Evolutionary conservation across 768 basidiomycete species (phyloP).

Genomic region (Pleurotus tuoliensis): DNA sequence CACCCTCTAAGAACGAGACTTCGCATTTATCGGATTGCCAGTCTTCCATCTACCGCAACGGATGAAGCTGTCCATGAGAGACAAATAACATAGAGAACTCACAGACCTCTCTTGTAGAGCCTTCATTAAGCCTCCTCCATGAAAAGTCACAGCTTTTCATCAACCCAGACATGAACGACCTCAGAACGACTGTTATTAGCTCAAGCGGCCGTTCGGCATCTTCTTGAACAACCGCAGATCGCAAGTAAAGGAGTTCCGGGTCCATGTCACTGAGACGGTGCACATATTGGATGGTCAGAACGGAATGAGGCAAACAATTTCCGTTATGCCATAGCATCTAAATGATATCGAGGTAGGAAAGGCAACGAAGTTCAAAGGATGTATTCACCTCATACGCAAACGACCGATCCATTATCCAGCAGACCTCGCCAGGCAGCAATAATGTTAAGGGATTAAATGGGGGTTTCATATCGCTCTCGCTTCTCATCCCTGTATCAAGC

Average conservation of each 20-base stretch:
- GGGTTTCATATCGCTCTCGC: conserved; percentile 35
- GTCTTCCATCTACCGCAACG: conserved; percentile 63
- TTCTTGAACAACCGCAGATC: conserved; percentile 11
- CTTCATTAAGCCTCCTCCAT: conserved; percentile 79
- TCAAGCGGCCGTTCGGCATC: conserved; percentile 53
- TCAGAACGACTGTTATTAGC: conserved; percentile 65
- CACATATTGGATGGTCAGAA: conserved; percentile 75
- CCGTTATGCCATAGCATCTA: conserved; percentile 90
- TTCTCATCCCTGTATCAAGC: conserved; percentile 75
- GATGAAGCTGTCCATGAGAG: conserved; percentile 9
- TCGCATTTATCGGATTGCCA: conserved; percentile 91
- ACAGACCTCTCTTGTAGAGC: conserved; percentile 72
- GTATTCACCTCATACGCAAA: conserved; percentile 70
- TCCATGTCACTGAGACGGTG: conserved; percentile 62
- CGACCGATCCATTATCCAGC: conserved; percentile 82
- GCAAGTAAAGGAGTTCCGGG: conserved; percentile 41
- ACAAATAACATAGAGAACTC: conserved; percentile 10
- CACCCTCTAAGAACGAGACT: conserved; percentile 64
- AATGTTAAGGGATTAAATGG: conserved; percentile 62
- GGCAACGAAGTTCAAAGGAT: neutral
- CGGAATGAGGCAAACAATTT: conserved; percentile 79
- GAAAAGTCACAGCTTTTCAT: conserved; percentile 80
- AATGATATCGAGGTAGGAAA: conserved; percentile 11
- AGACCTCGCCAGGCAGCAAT: conserved; percentile 75
- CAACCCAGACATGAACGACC: conserved; percentile 61